Percentiles rank a stretch among this genome's conserved stretches.
Evolutionary conservation across 2,329 filamentous ascomycete genomes (phyloP).

Genomic region (Penicillium crustosum): DNA sequence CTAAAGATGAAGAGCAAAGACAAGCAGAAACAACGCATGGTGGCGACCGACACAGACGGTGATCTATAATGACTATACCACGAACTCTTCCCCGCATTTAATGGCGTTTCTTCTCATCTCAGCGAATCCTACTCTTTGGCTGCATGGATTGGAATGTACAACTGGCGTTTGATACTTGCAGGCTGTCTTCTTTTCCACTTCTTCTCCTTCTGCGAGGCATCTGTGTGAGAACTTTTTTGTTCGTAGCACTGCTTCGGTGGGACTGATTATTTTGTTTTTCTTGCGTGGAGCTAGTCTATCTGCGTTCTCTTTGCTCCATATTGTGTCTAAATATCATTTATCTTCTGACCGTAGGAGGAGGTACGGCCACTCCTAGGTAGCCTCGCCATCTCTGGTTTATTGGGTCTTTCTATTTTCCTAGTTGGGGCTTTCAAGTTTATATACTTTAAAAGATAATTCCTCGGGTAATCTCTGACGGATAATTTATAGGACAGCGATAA

Average conservation of each 20-base stretch:
- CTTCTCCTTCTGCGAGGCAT: neutral
- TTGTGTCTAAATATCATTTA: neutral
- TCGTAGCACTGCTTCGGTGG: neutral
- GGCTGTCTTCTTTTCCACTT: neutral
- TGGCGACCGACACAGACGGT: slow-evolving; percentile 19
- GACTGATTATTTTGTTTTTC: neutral
- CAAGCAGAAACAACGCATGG: slow-evolving; percentile 22
- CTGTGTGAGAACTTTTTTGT: neutral
- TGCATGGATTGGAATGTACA: slow-evolving; percentile 3
- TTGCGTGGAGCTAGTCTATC: neutral
- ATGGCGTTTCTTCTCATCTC: slow-evolving; percentile 23
- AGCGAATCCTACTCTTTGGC: slow-evolving; percentile 4
- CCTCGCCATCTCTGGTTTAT: neutral
- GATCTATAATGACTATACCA: slow-evolving; percentile 24
- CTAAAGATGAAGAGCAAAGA: slow-evolving; percentile 27
- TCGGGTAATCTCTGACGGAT: neutral
- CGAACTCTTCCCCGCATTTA: slow-evolving; percentile 17
- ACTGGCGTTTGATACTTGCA: slow-evolving; percentile 6
- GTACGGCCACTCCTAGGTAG: neutral
- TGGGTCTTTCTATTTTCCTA: neutral
- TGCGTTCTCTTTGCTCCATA: neutral
- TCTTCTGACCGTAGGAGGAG: neutral
- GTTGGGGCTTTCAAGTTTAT: neutral
- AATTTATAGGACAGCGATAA: neutral
- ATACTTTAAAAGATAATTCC: neutral